A percentile compares a stretch with the other conserved stretches of the same genome.
Evolutionary conservation across 441 rosid genomes (phyloP).

Genomic region (Euphorbia celastroides): DNA sequence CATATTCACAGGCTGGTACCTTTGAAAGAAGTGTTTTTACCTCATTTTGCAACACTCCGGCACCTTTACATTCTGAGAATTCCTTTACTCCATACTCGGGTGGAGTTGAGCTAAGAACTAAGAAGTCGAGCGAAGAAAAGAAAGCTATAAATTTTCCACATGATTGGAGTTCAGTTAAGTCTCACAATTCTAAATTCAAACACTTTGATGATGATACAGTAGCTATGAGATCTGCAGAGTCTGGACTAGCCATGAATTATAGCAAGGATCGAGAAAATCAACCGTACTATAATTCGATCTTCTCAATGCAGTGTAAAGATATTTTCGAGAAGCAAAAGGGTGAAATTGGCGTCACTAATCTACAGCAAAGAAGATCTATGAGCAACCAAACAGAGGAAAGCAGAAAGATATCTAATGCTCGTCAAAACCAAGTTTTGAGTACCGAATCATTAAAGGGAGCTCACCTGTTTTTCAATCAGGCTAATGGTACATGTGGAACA

Average conservation of each 20-base stretch:
- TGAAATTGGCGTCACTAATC: constrained; percentile 23
- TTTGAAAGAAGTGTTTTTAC: constrained; percentile 26
- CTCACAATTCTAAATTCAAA: constrained; percentile 27
- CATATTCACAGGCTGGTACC: constrained; percentile 36
- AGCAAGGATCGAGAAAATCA: constrained; percentile 20
- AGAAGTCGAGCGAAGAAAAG: constrained; percentile 21
- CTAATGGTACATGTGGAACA: constrained; percentile 20
- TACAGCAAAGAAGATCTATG: constrained; percentile 21
- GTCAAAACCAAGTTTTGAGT: no score
- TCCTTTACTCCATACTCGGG: constrained; percentile 22
- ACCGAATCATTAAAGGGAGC: constrained; percentile 28
- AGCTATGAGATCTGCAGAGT: constrained; percentile 25
- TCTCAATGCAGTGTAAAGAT: constrained; percentile 32
- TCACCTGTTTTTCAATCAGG: constrained; percentile 27
- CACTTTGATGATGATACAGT: constrained; percentile 34
- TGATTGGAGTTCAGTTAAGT: constrained; percentile 26
- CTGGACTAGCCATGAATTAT: no score
- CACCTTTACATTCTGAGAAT: constrained; percentile 34
- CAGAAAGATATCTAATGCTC: no score
- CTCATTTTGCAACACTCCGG: constrained; percentile 27
- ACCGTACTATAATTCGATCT: constrained; percentile 30
- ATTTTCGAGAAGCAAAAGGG: constrained; percentile 22
- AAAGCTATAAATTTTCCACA: constrained; percentile 17
- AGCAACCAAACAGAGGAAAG: no score
- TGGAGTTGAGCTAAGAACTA: constrained; percentile 21